Base-by-base conservation (phyloP, 345 rosid species). In the Hypericum perforatum region DNA sequence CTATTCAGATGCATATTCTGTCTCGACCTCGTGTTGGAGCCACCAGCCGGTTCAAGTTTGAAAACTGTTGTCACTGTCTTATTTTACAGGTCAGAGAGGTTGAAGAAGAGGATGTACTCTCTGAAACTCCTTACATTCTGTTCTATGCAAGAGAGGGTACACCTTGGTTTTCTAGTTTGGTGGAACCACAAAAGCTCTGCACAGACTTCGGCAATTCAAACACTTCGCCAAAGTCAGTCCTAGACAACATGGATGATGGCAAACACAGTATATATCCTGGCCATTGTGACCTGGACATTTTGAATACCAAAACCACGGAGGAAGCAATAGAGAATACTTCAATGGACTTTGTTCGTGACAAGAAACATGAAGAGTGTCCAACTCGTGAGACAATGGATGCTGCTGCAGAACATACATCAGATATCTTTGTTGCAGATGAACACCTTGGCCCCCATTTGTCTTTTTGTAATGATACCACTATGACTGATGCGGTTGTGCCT, bases 171-270 rank as follows among this genome's bases (percentile, higher is more conserved):
- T 76, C 82, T 42, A 75, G 60, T 60, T 69, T 70, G 52, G 67
- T 69, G 41, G 80, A 77, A 76, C 54, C 58, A 49, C 64, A 65
- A 53, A 64, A 62, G 55, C 62, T 64, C 38, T 47, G 48, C 47
- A 8, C 37, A 38, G 66, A 63, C 53, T 47, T 60, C 14, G 58
- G 47, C 46, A 45, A 57, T 15, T 49, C 57, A 40, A 75, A 64
- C 56, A 58, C 74, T 37, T 92, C 95, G 10, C 95, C 94, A 36
- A 79, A 78, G 53, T 85, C 95, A n/a, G 95, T 92, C 65, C 75
- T 81, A 7, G 85, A 85, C 48, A 70, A 65, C 37, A 39, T 59
- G 39, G 77, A 70, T 16, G 51, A 56, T 10, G 50, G 22, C 45
- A 75, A 65, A 45, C 58, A 45, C 63, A 9, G 61, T 43, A 58